Evolutionary conservation across 2,329 filamentous ascomycete species (phyloP), one percentile per base, ranked within the genome.

Genomic region (Chalaropsis thielavioides): DNA sequence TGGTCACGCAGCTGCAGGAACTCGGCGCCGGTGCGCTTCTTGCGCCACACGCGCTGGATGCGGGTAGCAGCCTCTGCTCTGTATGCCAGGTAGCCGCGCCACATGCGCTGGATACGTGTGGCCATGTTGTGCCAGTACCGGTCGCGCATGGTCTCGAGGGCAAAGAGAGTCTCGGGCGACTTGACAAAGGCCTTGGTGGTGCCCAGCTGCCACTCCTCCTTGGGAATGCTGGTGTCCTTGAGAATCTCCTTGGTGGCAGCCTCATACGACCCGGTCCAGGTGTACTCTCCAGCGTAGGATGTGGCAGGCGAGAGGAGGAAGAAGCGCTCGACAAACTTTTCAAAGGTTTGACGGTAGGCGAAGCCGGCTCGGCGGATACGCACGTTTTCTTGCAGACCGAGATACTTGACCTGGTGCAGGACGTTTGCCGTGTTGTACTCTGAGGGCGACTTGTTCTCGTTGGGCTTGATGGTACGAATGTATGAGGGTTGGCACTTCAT

Each of bases 51-150:
- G 51, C 90, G 83, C 74, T 97, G 94, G 69, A 99, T 97, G 41
- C 94, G 85, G 15, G 88, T 96, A 6, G 94, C 94, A 67, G 90
- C 94, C 75, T 99, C 94, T 31, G 85, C 88, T 56, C 94, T 85
- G 75, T 97, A 97, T 4, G 92, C 86, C 49, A 97, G 81, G 72
- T 96, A 97, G 63, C 95, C 95, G 71, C 94, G 84, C 94, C 94
- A 99, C 72, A 95, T 94, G 70, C 94, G 84, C 77, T 99, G 94
- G 67, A 99, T 97, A 67, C 94, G 85, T 67, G 92, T 95, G 2
- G 94, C 94, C 94, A 99, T 97, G 76, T 97, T 99, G 76, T 97
- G 92, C 92, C 92, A 97, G 76, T 97, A 99, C 65, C 90, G 83
- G 73, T 99, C 94, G 72, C 94, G 85, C 92, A 99, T 97, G 66